phyloP scores from a whole-genome alignment of 2,329 filamentous ascomycete species.

The Aureobasidium sp. region DNA sequence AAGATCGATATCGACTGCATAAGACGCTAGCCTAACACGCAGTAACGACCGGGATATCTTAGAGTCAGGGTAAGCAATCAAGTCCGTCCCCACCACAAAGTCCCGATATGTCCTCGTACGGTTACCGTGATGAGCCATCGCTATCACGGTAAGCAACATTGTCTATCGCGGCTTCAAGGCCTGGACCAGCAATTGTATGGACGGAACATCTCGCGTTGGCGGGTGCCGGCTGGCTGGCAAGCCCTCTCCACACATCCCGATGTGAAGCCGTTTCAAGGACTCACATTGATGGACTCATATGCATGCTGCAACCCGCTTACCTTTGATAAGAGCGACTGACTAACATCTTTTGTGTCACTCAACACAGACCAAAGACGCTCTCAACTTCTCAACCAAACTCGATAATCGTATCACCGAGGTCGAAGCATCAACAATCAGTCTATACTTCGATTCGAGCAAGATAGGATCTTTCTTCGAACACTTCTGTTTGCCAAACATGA shows the following conservation, averaged over 20 bases:
- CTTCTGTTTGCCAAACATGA: slow-evolving; percentile 17
- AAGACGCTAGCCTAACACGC: not conserved
- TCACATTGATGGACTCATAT: not conserved
- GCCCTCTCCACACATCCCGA: slow-evolving; percentile 7
- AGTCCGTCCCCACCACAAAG: too few relatives aligned
- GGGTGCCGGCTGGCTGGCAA: not conserved
- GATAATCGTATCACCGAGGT: too few relatives aligned
- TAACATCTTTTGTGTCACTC: not conserved
- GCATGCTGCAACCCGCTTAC: not conserved
- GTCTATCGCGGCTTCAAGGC: not conserved
- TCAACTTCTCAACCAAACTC: not conserved
- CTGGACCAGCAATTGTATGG: not conserved
- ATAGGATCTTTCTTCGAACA: slow-evolving; percentile 7
- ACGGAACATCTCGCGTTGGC: slow-evolving; percentile 1
- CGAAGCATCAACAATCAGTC: not conserved
- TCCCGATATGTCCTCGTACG: not conserved
- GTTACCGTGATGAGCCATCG: not conserved
- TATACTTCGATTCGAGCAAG: not conserved
- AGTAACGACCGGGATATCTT: not conserved
- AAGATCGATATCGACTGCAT: not conserved
- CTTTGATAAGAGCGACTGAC: not conserved
- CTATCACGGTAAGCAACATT: not conserved
- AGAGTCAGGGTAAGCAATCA: slow-evolving; percentile 1
- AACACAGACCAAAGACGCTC: not conserved
- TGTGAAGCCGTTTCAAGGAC: not conserved